These are phyloP conservation scores for Rhodotorula diobovata DNA, from an alignment of 768 basidiomycete species.

Conservation along the genomic window DNA sequence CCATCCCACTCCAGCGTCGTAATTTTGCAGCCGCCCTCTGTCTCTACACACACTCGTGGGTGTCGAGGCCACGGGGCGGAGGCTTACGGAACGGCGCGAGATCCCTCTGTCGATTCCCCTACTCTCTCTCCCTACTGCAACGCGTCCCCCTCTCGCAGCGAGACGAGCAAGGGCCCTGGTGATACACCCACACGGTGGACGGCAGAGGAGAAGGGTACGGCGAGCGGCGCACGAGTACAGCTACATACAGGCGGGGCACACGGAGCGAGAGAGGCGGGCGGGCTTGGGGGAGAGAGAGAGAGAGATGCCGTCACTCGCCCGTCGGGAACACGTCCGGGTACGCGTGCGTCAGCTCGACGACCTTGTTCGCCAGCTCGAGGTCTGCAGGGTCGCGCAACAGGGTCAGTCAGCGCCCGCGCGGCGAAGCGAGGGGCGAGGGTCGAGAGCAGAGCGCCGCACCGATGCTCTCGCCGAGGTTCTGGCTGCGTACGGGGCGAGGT, in stretches of 20 bases:
- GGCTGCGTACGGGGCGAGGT: neutral
- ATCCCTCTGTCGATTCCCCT: neutral
- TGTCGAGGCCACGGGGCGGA: neutral
- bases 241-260: neutral
- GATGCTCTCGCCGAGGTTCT: conserved; percentile 28
- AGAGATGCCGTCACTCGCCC: neutral
- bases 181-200: too few relatives aligned
- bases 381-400: neutral
- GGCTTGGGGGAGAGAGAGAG: neutral
- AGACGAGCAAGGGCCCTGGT: too few relatives aligned
- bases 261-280: neutral
- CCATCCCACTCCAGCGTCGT: conserved; percentile 16
- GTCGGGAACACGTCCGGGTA: conserved; percentile 33
- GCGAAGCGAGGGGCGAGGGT: neutral
- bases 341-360: conserved; percentile 25
- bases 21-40: conserved; percentile 13
- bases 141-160: too few relatives aligned
- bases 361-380: conserved; percentile 25
- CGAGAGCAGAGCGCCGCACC: neutral
- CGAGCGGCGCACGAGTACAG: neutral
- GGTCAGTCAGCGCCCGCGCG: neutral
- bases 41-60: too few relatives aligned
- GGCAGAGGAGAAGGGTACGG: too few relatives aligned
- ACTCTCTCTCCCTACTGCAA: too few relatives aligned
- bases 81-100: conserved; percentile 37